Evolutionary conservation across 768 basidiomycete species (phyloP), one percentile per base, ranked within the genome.

Genomic region (Naganishia friedmannii): DNA sequence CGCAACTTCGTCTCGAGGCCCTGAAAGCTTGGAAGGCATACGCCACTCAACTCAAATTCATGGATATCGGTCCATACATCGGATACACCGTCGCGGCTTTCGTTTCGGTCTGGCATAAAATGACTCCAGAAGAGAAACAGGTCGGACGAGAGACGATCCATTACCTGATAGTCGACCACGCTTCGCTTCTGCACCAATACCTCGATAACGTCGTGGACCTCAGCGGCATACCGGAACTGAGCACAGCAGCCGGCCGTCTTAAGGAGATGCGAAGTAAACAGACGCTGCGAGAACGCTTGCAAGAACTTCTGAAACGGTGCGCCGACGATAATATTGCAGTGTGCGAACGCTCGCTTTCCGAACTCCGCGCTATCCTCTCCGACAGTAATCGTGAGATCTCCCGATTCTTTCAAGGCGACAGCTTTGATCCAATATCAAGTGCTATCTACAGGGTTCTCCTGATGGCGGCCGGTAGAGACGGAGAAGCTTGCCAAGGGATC

Each of bases 71-170:
- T 2, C 88, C 91, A 2, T 88, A 93, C 76, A 85, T 94, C 57
- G 92, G 93, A 3, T 86, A 90, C 4, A 95, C 92, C 0, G 91
- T 89, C 48, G 93, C 95, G 3, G 87, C 90, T 0, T 85, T 97
- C 66, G 86, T 93, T 17, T 85, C 87, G 3, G 84, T 86, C 3
- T 99, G 96, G 96, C 77, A 84, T 2, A 82, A 79, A 0, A 86
- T 98, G 53, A 85, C 86, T 19, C 66, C 82, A 0, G 74, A 78
- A 13, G 86, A 87, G 54, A 86, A 85, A 9, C 79, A 81, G 1
- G 78, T 86, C 2, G 91, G 90, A 0, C 83, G 81, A 56, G 78
- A 84, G 60, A 88, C 87, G 12, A 82, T 98, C 66, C 81, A 87
- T 45, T 88, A 90, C 78, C 85, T 93, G 65, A 84, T 94, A 72